Evolutionary conservation across 768 basidiomycete species (phyloP), one percentile per base, ranked within the genome.

Genomic region (Neoboletus subvelutipes): DNA sequence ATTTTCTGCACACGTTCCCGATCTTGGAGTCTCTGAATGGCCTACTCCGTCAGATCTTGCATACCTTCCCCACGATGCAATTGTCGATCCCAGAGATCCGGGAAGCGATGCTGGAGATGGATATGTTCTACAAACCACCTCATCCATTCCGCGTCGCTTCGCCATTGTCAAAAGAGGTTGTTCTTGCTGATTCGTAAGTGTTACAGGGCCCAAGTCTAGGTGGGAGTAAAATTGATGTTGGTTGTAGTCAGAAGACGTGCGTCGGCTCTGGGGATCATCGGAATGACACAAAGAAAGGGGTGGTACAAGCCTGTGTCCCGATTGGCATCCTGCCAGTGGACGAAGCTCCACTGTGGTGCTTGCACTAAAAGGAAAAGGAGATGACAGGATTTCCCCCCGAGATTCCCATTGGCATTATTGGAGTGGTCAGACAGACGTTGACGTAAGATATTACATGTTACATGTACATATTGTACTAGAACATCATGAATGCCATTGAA

Each of bases 81-180:
- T 18, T 58, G 26, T 49, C 62, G 24, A 67, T 66, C 22, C 57
- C 62, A 13, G 56, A 31, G n/a, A 58, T 64, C 18, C 50, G 58
- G 34, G 22, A 54, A 28, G 61, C 49, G 8, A 46, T 65, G 12
- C 4, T 56, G 33, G 52, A 50, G 5, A 58, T 65, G 28, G 58
- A 67, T 1, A 50, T 56, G 5, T 59, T 61, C 12, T 67, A 66
- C 36, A 48, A 22, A 13, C 34, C 18, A 18, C 2, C 13, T 13
- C 33, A 34, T 34, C 1, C 13, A 34, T 28, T 22, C 15, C 12
- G 18, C 7, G 5, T 8, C 1, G 9, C 24, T 33, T 24, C 22
- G 3, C 50, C 45, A 2, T 26, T 56, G 56, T 33, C 54, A 11
- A 36, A 46, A 11, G 31, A 39, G 22, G 39, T 57, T 0, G n/a